These are phyloP conservation scores for Gossypioides kirkii DNA, from an alignment of 345 rosid genomes.

Conservation along the genomic window DNA sequence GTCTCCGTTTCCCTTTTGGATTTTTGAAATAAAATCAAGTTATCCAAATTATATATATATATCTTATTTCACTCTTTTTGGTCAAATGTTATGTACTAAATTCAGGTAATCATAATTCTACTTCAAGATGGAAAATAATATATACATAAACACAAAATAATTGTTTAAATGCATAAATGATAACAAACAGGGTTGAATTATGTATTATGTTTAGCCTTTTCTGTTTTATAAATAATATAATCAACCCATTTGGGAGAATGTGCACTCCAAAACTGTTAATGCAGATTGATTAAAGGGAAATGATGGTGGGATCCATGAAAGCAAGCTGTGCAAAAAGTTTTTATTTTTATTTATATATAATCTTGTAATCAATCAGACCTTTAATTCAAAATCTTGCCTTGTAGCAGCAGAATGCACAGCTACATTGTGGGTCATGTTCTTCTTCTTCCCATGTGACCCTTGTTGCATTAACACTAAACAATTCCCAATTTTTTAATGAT, in stretches of 20 bases:
- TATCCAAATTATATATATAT: not conserved
- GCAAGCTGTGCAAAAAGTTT: slow-evolving; percentile 17
- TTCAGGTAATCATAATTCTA: not conserved
- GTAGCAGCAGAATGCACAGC: slow-evolving; percentile 6
- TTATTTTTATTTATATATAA: not conserved
- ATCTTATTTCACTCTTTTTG: not conserved
- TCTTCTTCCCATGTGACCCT: slow-evolving; percentile 22
- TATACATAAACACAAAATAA: not conserved
- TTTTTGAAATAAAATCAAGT: no score
- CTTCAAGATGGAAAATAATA: not conserved
- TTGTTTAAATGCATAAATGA: no score
- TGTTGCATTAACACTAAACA: slow-evolving; percentile 14
- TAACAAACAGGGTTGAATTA: no score
- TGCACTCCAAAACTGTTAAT: not conserved
- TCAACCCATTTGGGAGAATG: not conserved
- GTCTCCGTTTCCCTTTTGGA: no score
- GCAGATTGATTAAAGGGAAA: slow-evolving; percentile 13
- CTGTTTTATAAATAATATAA: not conserved
- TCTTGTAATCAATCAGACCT: slow-evolving; percentile 21
- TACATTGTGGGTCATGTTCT: slow-evolving; percentile 9
- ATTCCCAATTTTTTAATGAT: not conserved
- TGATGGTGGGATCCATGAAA: slow-evolving; percentile 40
- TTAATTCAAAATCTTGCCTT: slow-evolving; percentile 33
- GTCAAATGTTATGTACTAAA: not conserved
- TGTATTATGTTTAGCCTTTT: not conserved